Base-by-base conservation (phyloP, 805 yeast genomes). In the Ogataea trehaloabstinens region DNA sequence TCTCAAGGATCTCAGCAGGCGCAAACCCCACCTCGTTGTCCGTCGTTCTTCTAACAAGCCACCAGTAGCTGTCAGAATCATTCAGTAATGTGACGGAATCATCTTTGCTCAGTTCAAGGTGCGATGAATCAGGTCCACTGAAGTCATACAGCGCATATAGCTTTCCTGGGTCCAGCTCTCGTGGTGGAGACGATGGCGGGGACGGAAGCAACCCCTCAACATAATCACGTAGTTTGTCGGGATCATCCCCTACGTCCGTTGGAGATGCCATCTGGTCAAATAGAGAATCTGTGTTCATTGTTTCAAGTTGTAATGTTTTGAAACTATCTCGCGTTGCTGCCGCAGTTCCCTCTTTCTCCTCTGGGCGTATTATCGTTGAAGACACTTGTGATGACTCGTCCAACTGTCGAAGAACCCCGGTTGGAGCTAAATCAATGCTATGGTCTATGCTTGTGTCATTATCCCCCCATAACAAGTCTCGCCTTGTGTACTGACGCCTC, bases 51-150 rank as follows among this genome's bases (percentile, higher is more conserved):
- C 67, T 60, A 20, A 93, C 91, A 8, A 91, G 68, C 98, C 99
- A 93, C 99, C 99, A 93, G 64, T 93, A 93, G 44, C 86, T 76
- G 63, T 93, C 96, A 34, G 85, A 81, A 56, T 93, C 99, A 56
- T 88, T 89, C 24, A 93, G 65, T 15, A 93, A 65, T 31, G 76
- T 68, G 46, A 95, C 91, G 2, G 95, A 81, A 52, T 88, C 96
- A 55, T 91, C 90, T 48, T 87, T 79, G 16, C 67, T 59, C 8
- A 91, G 71, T 41, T 83, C 79, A 49, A 95, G 84, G 63, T 91
- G 99, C 32, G 93, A 87, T 4, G 91, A 89, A 56, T 89, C 96
- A 4, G 96, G 95, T 1, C 97, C 98, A 36, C 72, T 73, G 53
- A 93, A 91, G 35, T 89, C 89, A 52, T 84, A 87, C 22, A 90